These are phyloP conservation scores for Pestalotiopsis sp. DNA, from an alignment of 2,329 filamentous ascomycete species.

Conservation along the genomic window DNA sequence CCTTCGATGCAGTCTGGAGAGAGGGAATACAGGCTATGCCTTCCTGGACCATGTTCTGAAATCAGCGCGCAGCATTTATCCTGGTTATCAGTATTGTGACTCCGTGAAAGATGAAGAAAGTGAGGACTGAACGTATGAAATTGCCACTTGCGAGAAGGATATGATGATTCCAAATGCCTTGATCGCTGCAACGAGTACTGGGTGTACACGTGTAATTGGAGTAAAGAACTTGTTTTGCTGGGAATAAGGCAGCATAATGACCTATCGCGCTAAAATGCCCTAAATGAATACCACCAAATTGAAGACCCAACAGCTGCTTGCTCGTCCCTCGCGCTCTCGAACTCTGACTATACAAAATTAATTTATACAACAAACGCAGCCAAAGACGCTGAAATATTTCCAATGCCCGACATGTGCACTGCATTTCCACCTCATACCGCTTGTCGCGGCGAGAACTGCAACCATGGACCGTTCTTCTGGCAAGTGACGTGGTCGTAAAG, in stretches of 20 bases:
- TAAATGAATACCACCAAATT: background rate
- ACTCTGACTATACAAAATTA: background rate
- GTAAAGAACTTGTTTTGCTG: background rate
- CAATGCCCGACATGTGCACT: background rate
- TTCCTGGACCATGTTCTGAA: no score
- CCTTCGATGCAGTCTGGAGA: background rate
- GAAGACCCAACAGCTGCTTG: background rate
- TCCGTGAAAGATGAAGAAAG: no score
- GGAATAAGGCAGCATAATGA: background rate
- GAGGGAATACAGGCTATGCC: background rate
- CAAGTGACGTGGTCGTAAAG: conserved; percentile 16
- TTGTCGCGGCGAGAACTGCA: conserved; percentile 8
- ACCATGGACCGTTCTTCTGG: conserved; percentile 14
- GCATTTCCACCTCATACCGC: background rate
- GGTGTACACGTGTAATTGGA: background rate
- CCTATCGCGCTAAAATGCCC: background rate
- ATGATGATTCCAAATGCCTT: no score
- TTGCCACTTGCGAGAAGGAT: background rate
- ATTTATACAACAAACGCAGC: background rate
- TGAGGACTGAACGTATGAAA: no score
- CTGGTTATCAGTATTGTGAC: no score
- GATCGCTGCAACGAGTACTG: background rate
- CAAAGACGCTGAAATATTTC: no score
- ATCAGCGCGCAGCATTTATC: no score
- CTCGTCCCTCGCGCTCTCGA: background rate